Evolutionary conservation across 129 eudicot species (phyloP), one percentile per base, ranked within the genome.

Genomic region (Chrysanthemum seticuspe): DNA sequence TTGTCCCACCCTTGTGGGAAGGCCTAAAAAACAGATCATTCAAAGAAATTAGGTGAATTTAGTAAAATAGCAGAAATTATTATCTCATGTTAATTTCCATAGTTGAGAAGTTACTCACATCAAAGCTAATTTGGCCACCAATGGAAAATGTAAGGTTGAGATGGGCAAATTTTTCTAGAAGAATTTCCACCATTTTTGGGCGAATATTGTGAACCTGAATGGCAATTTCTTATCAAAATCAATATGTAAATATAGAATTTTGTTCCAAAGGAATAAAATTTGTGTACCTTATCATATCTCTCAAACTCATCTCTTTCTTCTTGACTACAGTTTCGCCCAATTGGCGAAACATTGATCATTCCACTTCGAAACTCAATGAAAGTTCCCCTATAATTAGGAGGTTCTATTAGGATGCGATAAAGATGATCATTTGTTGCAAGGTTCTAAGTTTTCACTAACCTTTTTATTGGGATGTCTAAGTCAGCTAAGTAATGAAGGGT

Each of bases 1-100:
- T 94, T 94, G 74, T 94, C 99, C 99, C 99, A 94, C 34, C 99
- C 99, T 76, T 80, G 88, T 31, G 97, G 99, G 76, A 94, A 94
- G n/a, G 90, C 99, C 99, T 94, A 76, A 73, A 31, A 51, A 18
- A 18, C 72, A 11, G 63, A 72, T 72, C 69, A 56, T 36, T 5
- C 29, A 1, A 36, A 36, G 5, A 76, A 49, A 68, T 66, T 27
- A 13, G n/a, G 11, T 11, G 21, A 31, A 47, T 52, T 36, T 25
- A 14, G 16, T 0, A 2, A 44, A 40, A 53, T 36, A 49, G 11
- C 7, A 23, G 7, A 71, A 18, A 4, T 53, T 3, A 78, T 15
- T 15, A 45, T 40, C 23, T 64, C 60, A 29, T 48, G 47, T 57
- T n/a, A n/a, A n/a, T 45, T 34, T 44, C 45, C n/a, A 78, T 51